Evolutionary conservation across 1,284 basidiomycete genomes (phyloP), one percentile per base, ranked within the genome.

Genomic region (Leucocoprinus gongylophorus): DNA sequence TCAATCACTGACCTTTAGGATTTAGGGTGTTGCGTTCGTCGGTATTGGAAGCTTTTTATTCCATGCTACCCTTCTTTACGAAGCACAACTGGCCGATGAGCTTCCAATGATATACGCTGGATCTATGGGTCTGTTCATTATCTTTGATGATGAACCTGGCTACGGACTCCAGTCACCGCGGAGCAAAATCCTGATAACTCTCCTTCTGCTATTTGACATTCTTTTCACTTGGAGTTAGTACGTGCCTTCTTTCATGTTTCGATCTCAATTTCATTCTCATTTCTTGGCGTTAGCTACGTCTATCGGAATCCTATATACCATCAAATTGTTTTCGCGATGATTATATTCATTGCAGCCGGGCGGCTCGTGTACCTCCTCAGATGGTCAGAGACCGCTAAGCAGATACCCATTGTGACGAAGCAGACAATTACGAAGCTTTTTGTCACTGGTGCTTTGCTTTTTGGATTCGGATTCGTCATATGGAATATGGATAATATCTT

Each of bases 401-500:
- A 64, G 21, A 71, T 85, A 20, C 75, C 80, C 0, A 57, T 59
- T 5, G 64, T 71, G 13, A 72, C 69, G 44, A 75, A 73, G 53
- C 45, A 57, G 1, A 58, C 59, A 3, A 74, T 82, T 30, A 62
- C 62, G 1, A 68, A 62, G 28, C 57, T 79, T 4, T 80, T 80
- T 61, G 59, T 62, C 23, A 68, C 63, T 1, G 83, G 83, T 18
- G 71, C 72, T 5, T 62, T 58, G 2, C 66, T 75, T 5, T 85
- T 84, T 58, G 67, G 71, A 0, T 61, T 79, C 20, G 83, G 81
- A 2, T 85, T 85, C 60, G 61, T 80, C 26, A 67, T 84, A 23
- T 85, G 83, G 83, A 86, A 85, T 58, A 54, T 85, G 55, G 83
- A 86, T 62, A 85, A 85, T 56, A 71, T 82, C n/a, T 85, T 78